Evolutionary conservation across 108 stramenopile species (phyloP), one percentile per base, ranked within the genome.

Genomic region (Skeletonema marinoi): DNA sequence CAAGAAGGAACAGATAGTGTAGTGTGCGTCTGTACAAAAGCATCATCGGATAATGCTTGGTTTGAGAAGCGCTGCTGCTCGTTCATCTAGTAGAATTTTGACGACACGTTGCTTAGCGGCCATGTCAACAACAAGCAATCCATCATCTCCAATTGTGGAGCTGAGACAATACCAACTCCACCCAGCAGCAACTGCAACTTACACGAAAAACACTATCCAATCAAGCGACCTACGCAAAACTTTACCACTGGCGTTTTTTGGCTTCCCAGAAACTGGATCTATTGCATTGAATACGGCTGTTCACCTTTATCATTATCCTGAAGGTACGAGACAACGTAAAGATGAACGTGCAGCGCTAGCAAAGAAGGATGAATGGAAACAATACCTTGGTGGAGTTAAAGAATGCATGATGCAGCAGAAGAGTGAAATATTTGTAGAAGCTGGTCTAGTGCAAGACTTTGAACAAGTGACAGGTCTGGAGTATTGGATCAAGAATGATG

Each of bases 231-330:
- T 77, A 32, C 71, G 82, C 14, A 81, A 75, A 67, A 50, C 54
- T 0, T 63, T 78, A 7, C 89, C 88, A 5, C 62, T 92, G 0
- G 71, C 87, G 12, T 72, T 88, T 21, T 86, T 88, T 50, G 78
- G 77, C 33, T 65, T 83, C 10, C 88, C 88, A 1, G 91, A 92
- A 70, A 88, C 86, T 2, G 89, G 89, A 3, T 86, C 87, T 4
- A 69, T 73, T 6, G 48, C 80, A 44, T 78, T 88, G 11, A 71
- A 90, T 48, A 76, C 82, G 13, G 88, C 87, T 12, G 81, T 86
- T 1, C 89, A 87, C 62, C 46, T 86, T 6, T 93, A 93, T 59
- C 88, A 86, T 65, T 93, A 87, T 75, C 39, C 65, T 1, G 86
- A 85, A 11, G 91, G 91, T 6, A 73, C 78, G 51, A 32, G 41